These are phyloP conservation scores for Penicillium carneum DNA, from an alignment of 2,329 filamentous ascomycete genomes.

Conservation along the genomic window DNA sequence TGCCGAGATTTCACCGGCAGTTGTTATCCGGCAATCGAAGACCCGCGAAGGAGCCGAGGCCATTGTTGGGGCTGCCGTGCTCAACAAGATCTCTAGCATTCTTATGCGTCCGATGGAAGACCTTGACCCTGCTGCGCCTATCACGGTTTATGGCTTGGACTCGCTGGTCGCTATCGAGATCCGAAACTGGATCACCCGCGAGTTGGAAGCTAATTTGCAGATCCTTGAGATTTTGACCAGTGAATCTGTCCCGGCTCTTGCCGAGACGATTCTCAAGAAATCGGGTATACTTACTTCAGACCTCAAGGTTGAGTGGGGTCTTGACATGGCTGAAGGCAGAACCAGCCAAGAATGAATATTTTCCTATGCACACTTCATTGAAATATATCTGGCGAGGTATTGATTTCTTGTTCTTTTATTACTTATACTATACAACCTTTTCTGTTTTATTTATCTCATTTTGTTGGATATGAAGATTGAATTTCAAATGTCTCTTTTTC, in stretches of 20 bases:
- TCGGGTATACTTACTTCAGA: slow-evolving; percentile 30
- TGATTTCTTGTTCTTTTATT: not conserved
- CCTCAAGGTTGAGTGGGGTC: slow-evolving; percentile 29
- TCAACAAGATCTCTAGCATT: slow-evolving; percentile 33
- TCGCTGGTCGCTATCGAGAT: slow-evolving; percentile 44
- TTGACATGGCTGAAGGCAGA: slow-evolving; percentile 21
- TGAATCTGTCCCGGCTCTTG: slow-evolving; percentile 32
- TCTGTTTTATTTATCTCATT: slow-evolving; percentile 3
- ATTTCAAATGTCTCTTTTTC: not conserved
- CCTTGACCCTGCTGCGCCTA: slow-evolving; percentile 27
- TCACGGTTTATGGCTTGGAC: slow-evolving; percentile 39
- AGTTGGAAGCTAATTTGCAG: slow-evolving; percentile 35
- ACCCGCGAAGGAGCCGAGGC: slow-evolving; percentile 19
- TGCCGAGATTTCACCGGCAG: slow-evolving; percentile 24
- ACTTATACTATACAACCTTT: slow-evolving; percentile 7
- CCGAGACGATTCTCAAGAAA: slow-evolving; percentile 34
- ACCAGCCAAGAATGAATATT: slow-evolving; percentile 8
- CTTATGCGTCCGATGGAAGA: slow-evolving; percentile 35
- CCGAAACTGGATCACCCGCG: slow-evolving; percentile 39
- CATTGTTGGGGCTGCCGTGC: slow-evolving; percentile 20
- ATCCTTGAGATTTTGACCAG: slow-evolving; percentile 40
- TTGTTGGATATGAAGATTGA: slow-evolving; percentile 6
- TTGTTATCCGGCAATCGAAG: slow-evolving; percentile 29
- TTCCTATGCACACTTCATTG: slow-evolving; percentile 4
- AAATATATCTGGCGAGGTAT: slow-evolving; percentile 4